Evolutionary conservation across 2,329 filamentous ascomycete genomes (phyloP), one percentile per base, ranked within the genome.

Genomic region (Endocalyx cinctus): DNA sequence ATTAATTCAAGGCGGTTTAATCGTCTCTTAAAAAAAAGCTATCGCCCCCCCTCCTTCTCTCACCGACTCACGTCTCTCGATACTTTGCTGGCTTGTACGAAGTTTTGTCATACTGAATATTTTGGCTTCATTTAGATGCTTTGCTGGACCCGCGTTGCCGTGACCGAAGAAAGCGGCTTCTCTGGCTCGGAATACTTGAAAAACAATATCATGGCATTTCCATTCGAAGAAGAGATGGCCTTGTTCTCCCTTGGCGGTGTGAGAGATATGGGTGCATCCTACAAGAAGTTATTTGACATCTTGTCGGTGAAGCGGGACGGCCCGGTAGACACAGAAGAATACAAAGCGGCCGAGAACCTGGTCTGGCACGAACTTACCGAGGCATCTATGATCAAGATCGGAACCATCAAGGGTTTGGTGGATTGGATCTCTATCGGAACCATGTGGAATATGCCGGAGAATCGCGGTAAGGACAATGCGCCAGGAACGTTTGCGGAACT

Each of bases 101-200:
- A n/a, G n/a, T n/a, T n/a, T n/a, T n/a, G n/a, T n/a, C n/a, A n/a
- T n/a, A n/a, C n/a, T n/a, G n/a, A n/a, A n/a, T n/a, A n/a, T n/a
- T n/a, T n/a, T n/a, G n/a, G n/a, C n/a, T n/a, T n/a, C n/a, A n/a
- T n/a, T n/a, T n/a, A n/a, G n/a, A n/a, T n/a, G n/a, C n/a, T n/a
- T n/a, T n/a, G n/a, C n/a, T n/a, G n/a, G n/a, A n/a, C n/a, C n/a
- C n/a, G n/a, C n/a, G n/a, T n/a, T n/a, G n/a, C n/a, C n/a, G n/a
- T n/a, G n/a, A n/a, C n/a, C n/a, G n/a, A n/a, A n/a, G n/a, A n/a
- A n/a, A 47, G 47, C 20, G 51, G 50, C 1, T 55, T 55, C 33
- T 42, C 46, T 6, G 31, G 41, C 7, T 38, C 28, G 2, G 41
- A 48, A 7, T 52, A 55, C 34, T 54, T 38, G 45, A 4, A 13